phyloP scores from a whole-genome alignment of 208 protist genomes.

The Acanthamoeba triangularis region DNA sequence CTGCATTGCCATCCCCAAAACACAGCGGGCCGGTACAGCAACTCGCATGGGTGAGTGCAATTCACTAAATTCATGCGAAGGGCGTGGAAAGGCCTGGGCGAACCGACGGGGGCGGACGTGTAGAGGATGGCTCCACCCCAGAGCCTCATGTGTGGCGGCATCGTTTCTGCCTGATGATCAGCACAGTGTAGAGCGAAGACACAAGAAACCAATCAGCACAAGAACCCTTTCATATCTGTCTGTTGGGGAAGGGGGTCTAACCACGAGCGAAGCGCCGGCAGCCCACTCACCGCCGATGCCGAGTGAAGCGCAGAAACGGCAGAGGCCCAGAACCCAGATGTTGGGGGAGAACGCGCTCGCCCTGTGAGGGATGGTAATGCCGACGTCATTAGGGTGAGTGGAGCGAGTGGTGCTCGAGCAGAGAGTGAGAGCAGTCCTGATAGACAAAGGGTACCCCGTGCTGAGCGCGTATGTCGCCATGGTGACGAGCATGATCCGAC shows the following conservation, averaged over 20 bases:
- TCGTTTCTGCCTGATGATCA: slow-evolving; percentile 56
- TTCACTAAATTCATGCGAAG: not conserved
- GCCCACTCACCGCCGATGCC: slow-evolving; percentile 68
- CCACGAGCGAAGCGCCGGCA: slow-evolving; percentile 52
- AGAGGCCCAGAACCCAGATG: slow-evolving; percentile 58
- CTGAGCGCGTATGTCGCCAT: slow-evolving; percentile 48
- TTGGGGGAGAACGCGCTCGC: slow-evolving; percentile 17
- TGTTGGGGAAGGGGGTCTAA: not conserved
- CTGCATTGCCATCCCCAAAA: not conserved
- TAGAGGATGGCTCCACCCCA: slow-evolving; percentile 69
- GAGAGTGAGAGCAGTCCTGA: not conserved
- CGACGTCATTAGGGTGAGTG: not conserved
- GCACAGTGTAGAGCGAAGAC: not conserved
- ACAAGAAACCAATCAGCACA: too few species aligned
- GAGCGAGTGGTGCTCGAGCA: too few species aligned
- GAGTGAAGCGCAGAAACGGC: slow-evolving; percentile 42
- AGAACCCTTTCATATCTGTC: not conserved
- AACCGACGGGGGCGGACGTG: slow-evolving; percentile 53
- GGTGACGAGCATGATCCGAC: slow-evolving; percentile 57
- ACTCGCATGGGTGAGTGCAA: not conserved
- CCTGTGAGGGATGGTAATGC: not conserved
- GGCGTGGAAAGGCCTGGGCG: not conserved
- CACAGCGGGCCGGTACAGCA: not conserved
- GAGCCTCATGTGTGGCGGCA: slow-evolving; percentile 51
- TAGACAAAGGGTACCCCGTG: slow-evolving; percentile 16